A percentile compares a stretch with the other conserved stretches of the same genome.
These are phyloP conservation scores for Xylaria flabelliformis DNA, from an alignment of 495 filamentous ascomycete species.

Conservation along the genomic window DNA sequence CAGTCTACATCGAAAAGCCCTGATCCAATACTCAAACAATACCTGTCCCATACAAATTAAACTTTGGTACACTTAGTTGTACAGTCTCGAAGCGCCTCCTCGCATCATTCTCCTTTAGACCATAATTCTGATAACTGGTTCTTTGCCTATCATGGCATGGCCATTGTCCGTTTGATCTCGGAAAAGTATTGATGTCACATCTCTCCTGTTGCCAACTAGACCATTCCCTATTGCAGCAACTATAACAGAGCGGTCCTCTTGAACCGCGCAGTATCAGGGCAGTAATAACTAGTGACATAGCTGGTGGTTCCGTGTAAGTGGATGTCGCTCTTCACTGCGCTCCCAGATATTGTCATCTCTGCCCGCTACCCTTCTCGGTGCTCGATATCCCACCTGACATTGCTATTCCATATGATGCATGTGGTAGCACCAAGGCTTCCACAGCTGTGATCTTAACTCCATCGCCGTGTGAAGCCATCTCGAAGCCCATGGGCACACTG, in stretches of 20 bases:
- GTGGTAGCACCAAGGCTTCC: conserved; percentile 18
- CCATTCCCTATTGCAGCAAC: neutral
- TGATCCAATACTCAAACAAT: neutral
- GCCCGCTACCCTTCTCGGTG: neutral
- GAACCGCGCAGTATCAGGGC: neutral
- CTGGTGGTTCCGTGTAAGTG: neutral
- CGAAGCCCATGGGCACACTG: conserved; percentile 7
- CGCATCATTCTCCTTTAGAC: neutral
- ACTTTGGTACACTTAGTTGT: neutral
- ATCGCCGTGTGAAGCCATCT: neutral
- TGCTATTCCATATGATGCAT: neutral
- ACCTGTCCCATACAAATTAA: conserved; percentile 11
- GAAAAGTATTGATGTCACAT: neutral
- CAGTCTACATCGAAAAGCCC: neutral
- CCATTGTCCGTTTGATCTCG: neutral
- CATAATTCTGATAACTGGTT: neutral
- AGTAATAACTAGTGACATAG: neutral
- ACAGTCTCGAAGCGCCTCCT: neutral
- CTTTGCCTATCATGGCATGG: neutral
- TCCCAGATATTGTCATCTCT: neutral
- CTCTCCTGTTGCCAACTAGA: neutral
- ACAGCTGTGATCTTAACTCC: conserved; percentile 11
- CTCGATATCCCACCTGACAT: neutral
- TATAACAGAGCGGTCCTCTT: neutral
- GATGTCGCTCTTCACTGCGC: neutral